A percentile compares a stretch with the other conserved stretches of the same genome.
These are phyloP conservation scores for Ananas comosus DNA, from an alignment of 176 grass and related monocot species.

Conservation along the genomic window DNA sequence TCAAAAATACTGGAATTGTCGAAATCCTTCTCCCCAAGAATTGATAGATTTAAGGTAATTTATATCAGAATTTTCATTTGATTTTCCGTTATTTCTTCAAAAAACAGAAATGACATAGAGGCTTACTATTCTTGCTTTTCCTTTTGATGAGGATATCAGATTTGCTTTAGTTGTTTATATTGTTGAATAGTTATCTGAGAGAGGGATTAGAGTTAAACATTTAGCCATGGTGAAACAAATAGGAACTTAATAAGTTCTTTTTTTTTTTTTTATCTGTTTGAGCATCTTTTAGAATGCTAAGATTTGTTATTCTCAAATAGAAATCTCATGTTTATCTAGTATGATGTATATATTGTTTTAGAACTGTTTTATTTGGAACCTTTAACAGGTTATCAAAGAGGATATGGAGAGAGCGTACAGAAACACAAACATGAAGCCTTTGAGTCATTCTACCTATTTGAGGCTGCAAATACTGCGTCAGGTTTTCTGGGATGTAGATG, in stretches of 20 bases:
- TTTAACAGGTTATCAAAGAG: constrained; percentile 85
- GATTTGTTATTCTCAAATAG: no score
- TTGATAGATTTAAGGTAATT: constrained; percentile 81
- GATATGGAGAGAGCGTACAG: constrained; percentile 90
- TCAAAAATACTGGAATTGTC: constrained; percentile 60
- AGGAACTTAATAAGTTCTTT: no score
- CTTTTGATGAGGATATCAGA: background rate
- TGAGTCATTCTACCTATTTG: constrained; percentile 73
- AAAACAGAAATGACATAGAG: background rate
- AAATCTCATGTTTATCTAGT: no score
- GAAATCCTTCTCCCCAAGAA: constrained; percentile 57
- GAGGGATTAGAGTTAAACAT: no score
- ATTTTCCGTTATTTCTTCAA: background rate
- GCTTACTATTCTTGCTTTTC: background rate
- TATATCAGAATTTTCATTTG: constrained; percentile 2
- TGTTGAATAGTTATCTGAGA: no score
- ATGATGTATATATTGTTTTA: no score
- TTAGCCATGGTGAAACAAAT: no score
- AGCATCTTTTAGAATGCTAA: no score
- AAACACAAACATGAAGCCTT: constrained; percentile 83
- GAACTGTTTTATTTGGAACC: constrained; percentile 8
- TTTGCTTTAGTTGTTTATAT: background rate
- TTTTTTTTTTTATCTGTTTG: no score
- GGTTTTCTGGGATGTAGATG: constrained; percentile 66
- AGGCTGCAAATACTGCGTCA: constrained; percentile 62